A percentile compares a stretch with the other conserved stretches of the same genome.
Conservation (phyloP, 768 basidiomycete genomes). For the Panaeolus cyanescens region DNA sequence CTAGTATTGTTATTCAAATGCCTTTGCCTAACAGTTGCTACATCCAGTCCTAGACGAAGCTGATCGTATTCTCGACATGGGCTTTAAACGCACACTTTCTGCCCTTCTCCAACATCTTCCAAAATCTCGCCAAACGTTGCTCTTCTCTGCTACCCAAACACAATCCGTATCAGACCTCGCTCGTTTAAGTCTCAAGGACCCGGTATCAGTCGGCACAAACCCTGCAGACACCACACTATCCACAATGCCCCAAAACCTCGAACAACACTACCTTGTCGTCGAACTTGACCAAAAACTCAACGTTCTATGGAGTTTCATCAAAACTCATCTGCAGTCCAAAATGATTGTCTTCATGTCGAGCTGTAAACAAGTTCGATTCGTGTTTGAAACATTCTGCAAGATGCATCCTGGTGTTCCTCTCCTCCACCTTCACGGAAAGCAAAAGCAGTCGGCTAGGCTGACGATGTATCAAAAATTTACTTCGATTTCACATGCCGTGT, state of each 20-base stretch:
- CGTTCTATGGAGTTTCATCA: slow-evolving; percentile 92
- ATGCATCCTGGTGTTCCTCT: slow-evolving; percentile 94
- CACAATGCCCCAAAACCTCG: slow-evolving; percentile 75
- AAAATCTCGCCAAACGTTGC: slow-evolving; percentile 87
- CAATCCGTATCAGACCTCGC: slow-evolving; percentile 87
- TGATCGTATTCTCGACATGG: slow-evolving; percentile 95
- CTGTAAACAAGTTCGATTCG: slow-evolving; percentile 97
- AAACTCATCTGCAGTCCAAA: slow-evolving; percentile 89
- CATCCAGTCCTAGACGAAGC: slow-evolving; percentile 90
- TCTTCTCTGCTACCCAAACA: slow-evolving; percentile 97
- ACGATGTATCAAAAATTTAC: slow-evolving; percentile 86
- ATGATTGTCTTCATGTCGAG: slow-evolving; percentile 92
- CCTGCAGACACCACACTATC: slow-evolving; percentile 45
- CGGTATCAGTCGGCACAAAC: slow-evolving; percentile 70
- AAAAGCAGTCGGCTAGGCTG: slow-evolving; percentile 90
- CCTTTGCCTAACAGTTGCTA: slow-evolving; percentile 7
- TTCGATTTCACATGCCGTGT: slow-evolving; percentile 74
- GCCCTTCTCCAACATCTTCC: slow-evolving; percentile 93
- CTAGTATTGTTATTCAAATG: background rate
- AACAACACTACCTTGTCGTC: slow-evolving; percentile 88
- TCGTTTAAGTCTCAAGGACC: slow-evolving; percentile 84
- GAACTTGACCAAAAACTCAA: slow-evolving; percentile 88
- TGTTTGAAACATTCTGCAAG: slow-evolving; percentile 93
- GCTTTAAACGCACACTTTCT: slow-evolving; percentile 85
- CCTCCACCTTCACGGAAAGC: slow-evolving; percentile 95